Base-by-base conservation (phyloP, 2,329 filamentous ascomycete species). In the Pleoardoris graminearum region DNA sequence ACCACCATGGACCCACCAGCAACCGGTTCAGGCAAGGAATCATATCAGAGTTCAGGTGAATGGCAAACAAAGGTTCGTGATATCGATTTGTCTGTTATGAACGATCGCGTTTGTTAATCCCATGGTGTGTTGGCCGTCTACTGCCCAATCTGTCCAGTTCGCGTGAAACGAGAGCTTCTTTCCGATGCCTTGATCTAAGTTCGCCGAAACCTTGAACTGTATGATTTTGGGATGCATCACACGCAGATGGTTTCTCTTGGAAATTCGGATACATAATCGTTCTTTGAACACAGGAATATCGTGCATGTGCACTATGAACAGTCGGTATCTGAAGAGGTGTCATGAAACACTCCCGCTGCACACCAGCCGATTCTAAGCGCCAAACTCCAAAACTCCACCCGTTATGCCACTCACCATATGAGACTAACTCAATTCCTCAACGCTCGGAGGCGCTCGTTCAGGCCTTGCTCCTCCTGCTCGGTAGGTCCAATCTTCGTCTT, bases 381-480 rank as follows among this genome's bases (percentile, higher is more conserved):
- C 39, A 11, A 19, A 50, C 48, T 50, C 48, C 48, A 21, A 11
- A 38, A 45, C 48, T 41, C 48, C 39, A 29, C 22, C 29, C 19
- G 3, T 29, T 6, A 47, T 47, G 44, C 44, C n/a, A n/a, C 44
- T 47, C 21, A 14, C 16, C 27, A 16, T 22, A 39, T 39, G 32
- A 42, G 19, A 39, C n/a, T 17, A 6, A 29, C 44, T 46, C 58
- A 73, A 44, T 75, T 78, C 65, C 82, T 76, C 68, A 85, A 65
- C 21, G 82, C 82, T 52, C 81, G 75, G 65, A 85, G 71, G 52
- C 82, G 74, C 74, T 84, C 81, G 3, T 80, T 80, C 61, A 93
- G 77, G 23, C 85, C 87, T 68, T 93, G 89, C 73, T 93, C 89
- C 70, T 90, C 86, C 69, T 91, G 88, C 53, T 89, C 85, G 2